Evolutionary conservation across 495 filamentous ascomycete species (phyloP), one percentile per base, ranked within the genome.

Genomic region (Hypoxylon cercidicola): DNA sequence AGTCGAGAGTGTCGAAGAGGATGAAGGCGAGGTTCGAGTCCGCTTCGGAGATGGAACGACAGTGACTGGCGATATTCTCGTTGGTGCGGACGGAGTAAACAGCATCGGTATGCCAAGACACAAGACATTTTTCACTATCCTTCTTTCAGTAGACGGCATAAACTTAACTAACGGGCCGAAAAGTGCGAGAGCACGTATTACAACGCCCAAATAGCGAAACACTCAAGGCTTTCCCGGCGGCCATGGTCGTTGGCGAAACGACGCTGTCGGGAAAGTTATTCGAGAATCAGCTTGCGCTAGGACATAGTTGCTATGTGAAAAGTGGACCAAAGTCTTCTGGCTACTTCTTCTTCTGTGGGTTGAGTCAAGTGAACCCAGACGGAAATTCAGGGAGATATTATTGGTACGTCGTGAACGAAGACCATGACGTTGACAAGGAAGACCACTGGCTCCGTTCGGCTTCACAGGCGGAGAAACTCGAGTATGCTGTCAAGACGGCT

Each of bases 41-140:
- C 87, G 86, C 72, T 93, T 93, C 81, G 86, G 86, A 32, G 91
- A 92, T 71, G 86, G 87, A 47, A 82, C 82, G 15, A 85, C 85
- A 2, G 77, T 81, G 1, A 84, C 64, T 8, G 78, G 77, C 0
- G 66, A 71, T 21, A 61, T 81, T 0, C 54, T 85, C 3, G 70
- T 87, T 8, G 84, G 81, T 3, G 78, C 81, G 0, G 84, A 86
- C 64, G 83, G 82, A 12, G 70, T 77, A 0, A 70, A 70, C 13
- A 78, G 75, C 23, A 46, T 62, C n/a, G 64, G 74, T 77, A 48
- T 11, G 73, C 49, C 23, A 0, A 10, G n/a, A 25, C 15, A 19
- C 11, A 11, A 19, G 16, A 7, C 23, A 16, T 20, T 21, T 11
- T 21, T 12, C 3, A 28, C 11, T 30, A 44, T 21, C 1, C 4